These are phyloP conservation scores for Isabelozyma heimii DNA, from an alignment of 805 yeast genomes.

Conservation along the genomic window DNA sequence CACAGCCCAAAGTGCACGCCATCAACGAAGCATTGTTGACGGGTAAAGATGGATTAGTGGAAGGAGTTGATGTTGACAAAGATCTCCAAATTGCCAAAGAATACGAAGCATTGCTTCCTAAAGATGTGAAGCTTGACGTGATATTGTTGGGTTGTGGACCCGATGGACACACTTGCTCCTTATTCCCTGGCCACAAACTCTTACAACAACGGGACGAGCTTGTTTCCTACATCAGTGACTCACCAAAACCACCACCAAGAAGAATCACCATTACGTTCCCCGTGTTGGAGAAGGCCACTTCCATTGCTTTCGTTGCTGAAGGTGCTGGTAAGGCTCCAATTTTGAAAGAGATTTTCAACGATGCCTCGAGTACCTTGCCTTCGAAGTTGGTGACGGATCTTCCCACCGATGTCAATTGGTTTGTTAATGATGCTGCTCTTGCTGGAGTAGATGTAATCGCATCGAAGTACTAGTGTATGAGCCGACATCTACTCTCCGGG, in stretches of 20 bases:
- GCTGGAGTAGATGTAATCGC: constrained; percentile 51
- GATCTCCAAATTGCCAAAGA: constrained; percentile 53
- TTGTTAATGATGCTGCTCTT: constrained; percentile 77
- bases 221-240: constrained; percentile 69
- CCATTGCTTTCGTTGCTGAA: constrained; percentile 81
- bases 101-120: constrained; percentile 60
- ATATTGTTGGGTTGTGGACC: constrained; percentile 90
- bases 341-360: constrained; percentile 65
- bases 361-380: constrained; percentile 54
- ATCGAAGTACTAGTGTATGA: constrained; percentile 41
- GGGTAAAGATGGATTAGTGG: constrained; percentile 43
- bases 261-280: constrained; percentile 88
- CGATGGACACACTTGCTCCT: constrained; percentile 92
- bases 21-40: constrained; percentile 63
- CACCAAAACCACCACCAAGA: constrained; percentile 93
- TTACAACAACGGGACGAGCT: constrained; percentile 50
- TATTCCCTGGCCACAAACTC: constrained; percentile 81
- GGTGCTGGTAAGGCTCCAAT: constrained; percentile 81
- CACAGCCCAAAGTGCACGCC: constrained; percentile 60
- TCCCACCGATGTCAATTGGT: constrained; percentile 63
- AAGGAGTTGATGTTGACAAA: constrained; percentile 46
- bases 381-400: constrained; percentile 69
- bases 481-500: no score
- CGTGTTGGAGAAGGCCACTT: constrained; percentile 51
- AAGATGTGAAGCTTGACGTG: constrained; percentile 51